These are phyloP conservation scores for Aquanectria penicillioides DNA, from an alignment of 2,329 filamentous ascomycete species.

Conservation along the genomic window DNA sequence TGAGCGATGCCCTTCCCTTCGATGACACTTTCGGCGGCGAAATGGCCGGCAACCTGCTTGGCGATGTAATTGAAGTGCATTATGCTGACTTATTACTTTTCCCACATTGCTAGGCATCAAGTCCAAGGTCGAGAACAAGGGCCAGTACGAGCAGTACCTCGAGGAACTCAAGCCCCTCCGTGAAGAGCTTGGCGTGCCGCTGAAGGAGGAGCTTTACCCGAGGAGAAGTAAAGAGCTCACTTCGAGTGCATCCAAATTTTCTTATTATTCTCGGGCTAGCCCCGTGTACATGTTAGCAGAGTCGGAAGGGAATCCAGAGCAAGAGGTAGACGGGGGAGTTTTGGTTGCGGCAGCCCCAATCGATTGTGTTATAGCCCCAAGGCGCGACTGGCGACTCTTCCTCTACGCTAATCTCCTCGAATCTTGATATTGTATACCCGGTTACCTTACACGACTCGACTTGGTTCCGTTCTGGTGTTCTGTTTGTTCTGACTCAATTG, in stretches of 20 bases:
- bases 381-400: slow-evolving; percentile 35
- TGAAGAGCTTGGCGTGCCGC: slow-evolving; percentile 89
- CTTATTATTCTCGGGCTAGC: slow-evolving; percentile 34
- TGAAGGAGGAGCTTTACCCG: slow-evolving; percentile 96
- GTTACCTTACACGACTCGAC: neutral
- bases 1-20: slow-evolving; percentile 14
- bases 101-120: slow-evolving; percentile 80
- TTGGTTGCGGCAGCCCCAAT: slow-evolving; percentile 45
- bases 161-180: slow-evolving; percentile 91
- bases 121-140: slow-evolving; percentile 98
- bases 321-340: slow-evolving; percentile 43
- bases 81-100: slow-evolving; percentile 32
- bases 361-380: slow-evolving; percentile 46
- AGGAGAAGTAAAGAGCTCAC: slow-evolving; percentile 56
- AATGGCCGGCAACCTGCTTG: slow-evolving; percentile 9
- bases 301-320: slow-evolving; percentile 40
- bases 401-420: slow-evolving; percentile 35
- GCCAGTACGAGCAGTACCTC: slow-evolving; percentile 96
- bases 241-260: slow-evolving; percentile 24
- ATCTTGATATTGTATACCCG: slow-evolving; percentile 34
- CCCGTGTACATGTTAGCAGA: slow-evolving; percentile 52
- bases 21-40: neutral
- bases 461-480: neutral
- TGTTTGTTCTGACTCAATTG: neutral
- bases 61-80: neutral